These are phyloP conservation scores for Carex kokanica DNA, from an alignment of 176 grass and related monocot species.

Conservation along the genomic window DNA sequence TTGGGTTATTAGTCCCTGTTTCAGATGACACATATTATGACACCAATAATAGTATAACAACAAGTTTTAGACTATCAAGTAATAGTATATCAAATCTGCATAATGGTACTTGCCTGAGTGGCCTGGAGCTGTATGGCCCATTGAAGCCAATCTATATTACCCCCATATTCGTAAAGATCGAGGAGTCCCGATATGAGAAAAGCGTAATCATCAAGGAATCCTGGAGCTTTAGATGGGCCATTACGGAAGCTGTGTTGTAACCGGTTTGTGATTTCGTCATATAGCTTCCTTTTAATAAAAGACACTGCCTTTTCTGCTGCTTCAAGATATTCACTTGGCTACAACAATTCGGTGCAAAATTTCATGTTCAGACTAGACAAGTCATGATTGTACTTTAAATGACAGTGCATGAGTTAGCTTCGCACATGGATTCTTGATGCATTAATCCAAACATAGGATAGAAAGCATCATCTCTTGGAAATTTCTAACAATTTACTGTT, in stretches of 20 bases:
- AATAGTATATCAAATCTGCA: not conserved
- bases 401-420: not conserved
- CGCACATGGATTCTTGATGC: too few species aligned
- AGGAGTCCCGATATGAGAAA: conserved; percentile 80
- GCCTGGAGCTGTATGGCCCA: conserved; percentile 77
- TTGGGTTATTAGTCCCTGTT: not conserved
- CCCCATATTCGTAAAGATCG: conserved; percentile 89
- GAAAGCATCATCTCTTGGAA: not conserved
- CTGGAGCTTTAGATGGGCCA: conserved; percentile 90
- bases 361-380: not conserved
- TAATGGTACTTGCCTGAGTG: conserved; percentile 62
- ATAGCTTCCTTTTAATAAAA: conserved; percentile 77
- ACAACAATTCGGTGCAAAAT: conserved; percentile 27
- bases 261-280: conserved; percentile 49
- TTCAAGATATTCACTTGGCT: conserved; percentile 86
- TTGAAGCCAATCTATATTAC: conserved; percentile 64
- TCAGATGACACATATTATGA: not conserved
- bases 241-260: conserved; percentile 85
- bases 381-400: too few species aligned
- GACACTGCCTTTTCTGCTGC: conserved; percentile 69
- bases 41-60: not conserved
- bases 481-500: not conserved
- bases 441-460: not conserved
- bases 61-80: not conserved
- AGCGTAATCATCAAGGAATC: conserved; percentile 98